Evolutionary conservation across 2,329 filamentous ascomycete genomes (phyloP).

Genomic region (Ceratocystis colombiana): DNA sequence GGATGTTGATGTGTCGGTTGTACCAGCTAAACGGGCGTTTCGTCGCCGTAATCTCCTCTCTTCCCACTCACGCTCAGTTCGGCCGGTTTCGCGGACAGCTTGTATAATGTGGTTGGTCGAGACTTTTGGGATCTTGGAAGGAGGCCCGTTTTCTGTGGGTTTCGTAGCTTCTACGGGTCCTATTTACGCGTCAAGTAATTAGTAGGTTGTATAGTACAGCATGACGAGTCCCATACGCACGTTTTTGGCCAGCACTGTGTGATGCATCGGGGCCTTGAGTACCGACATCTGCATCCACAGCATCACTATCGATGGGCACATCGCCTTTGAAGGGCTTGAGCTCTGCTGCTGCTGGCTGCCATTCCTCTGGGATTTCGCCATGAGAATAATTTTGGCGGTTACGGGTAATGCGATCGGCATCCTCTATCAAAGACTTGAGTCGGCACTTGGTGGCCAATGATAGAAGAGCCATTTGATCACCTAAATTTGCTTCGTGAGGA

Average conservation of each 20-base stretch:
- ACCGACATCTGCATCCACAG: not conserved
- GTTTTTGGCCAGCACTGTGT: conserved; percentile 19
- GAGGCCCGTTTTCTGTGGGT: conserved; percentile 28
- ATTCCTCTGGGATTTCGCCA: conserved; percentile 66
- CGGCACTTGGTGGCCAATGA: conserved; percentile 76
- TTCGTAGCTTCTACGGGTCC: conserved; percentile 27
- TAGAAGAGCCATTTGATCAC: conserved; percentile 72
- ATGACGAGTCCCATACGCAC: conserved; percentile 9
- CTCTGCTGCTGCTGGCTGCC: conserved; percentile 57
- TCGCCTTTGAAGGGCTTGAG: conserved; percentile 33
- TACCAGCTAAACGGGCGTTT: conserved; percentile 51
- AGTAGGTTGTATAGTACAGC: not conserved
- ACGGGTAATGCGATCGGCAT: conserved; percentile 59
- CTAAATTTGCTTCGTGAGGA: conserved; percentile 62
- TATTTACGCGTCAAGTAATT: conserved; percentile 3
- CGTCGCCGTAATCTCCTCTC: conserved; percentile 60
- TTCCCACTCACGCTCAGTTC: conserved; percentile 60
- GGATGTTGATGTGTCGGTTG: conserved; percentile 41
- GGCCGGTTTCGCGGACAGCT: conserved; percentile 51
- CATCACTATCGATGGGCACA: conserved; percentile 24
- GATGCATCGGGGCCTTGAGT: not conserved
- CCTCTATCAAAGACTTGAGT: conserved; percentile 63
- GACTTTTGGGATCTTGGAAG: conserved; percentile 41
- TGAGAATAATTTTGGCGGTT: conserved; percentile 69
- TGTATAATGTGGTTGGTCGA: conserved; percentile 42